A percentile compares a stretch with the other conserved stretches of the same genome.
phyloP scores from a whole-genome alignment of 2,329 filamentous ascomycete genomes.

The Colletotrichum tofieldiae region DNA sequence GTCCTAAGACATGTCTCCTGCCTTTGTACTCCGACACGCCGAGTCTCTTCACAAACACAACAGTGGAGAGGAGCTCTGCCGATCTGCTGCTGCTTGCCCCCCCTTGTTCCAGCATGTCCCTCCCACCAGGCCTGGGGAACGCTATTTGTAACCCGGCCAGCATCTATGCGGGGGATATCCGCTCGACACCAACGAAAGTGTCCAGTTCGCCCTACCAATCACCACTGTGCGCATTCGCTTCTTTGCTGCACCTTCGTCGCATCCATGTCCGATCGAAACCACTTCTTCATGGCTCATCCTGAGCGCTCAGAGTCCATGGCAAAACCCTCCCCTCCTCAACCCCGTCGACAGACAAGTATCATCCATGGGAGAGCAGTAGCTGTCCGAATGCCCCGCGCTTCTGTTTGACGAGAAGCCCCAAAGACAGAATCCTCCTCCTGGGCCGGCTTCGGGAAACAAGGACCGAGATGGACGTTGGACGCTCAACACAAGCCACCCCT shows the following conservation, averaged over 20 bases:
- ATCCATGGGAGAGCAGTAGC: constrained; percentile 22
- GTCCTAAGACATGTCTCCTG: constrained; percentile 33
- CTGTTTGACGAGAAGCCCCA: neutral
- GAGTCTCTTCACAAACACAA: constrained; percentile 16
- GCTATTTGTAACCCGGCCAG: constrained; percentile 23
- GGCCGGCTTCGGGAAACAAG: constrained; percentile 16
- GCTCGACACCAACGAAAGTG: constrained; percentile 20
- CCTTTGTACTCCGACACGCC: constrained; percentile 19
- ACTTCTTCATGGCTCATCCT: constrained; percentile 24
- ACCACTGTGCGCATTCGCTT: constrained; percentile 2
- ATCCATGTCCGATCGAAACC: constrained; percentile 39
- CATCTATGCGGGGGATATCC: constrained; percentile 41
- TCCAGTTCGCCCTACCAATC: constrained; percentile 17
- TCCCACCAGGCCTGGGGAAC: constrained; percentile 34
- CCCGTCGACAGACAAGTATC: constrained; percentile 33
- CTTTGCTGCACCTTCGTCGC: constrained; percentile 25
- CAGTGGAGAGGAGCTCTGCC: constrained; percentile 28
- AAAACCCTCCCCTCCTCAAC: constrained; percentile 25
- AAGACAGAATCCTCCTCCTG: constrained; percentile 11
- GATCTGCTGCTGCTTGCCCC: constrained; percentile 30
- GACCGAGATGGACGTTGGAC: constrained; percentile 8
- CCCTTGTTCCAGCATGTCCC: constrained; percentile 28
- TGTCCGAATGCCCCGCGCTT: constrained; percentile 13
- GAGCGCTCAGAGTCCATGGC: constrained; percentile 5
- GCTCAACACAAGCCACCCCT: constrained; percentile 6